Conservation (phyloP, 179 eudicot species). For the Vitellaria paradoxa region DNA sequence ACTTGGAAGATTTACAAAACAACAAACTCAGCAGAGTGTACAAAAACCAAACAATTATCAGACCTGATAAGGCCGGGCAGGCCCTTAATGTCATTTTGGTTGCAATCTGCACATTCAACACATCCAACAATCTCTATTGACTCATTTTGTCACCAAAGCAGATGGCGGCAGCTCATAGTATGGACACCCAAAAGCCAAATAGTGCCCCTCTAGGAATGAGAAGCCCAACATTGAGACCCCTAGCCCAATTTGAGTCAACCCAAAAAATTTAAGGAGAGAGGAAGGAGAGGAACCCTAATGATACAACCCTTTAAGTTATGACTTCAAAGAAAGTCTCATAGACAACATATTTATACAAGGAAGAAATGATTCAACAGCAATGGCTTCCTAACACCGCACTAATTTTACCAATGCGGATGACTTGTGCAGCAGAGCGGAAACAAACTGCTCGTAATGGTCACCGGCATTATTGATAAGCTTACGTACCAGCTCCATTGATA, state of each 20-base stretch:
- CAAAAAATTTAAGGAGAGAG: not conserved
- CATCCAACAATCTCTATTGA: slow-evolving; percentile 24
- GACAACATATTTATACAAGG: not conserved
- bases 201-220: slow-evolving; percentile 9
- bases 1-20: not conserved
- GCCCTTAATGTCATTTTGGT: slow-evolving; percentile 16
- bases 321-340: not conserved
- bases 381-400: no score
- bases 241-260: not conserved
- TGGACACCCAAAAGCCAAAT: slow-evolving; percentile 12
- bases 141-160: slow-evolving; percentile 16
- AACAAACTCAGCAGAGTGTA: not conserved
- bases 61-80: slow-evolving; percentile 44
- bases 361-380: not conserved
- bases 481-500: no score
- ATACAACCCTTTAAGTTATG: not conserved
- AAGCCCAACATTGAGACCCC: slow-evolving; percentile 1
- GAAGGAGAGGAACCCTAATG: not conserved
- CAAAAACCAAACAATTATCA: not conserved
- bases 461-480: no score
- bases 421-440: no score
- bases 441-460: no score
- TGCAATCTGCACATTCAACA: slow-evolving; percentile 24
- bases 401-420: no score
- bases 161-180: slow-evolving; percentile 16